Percentiles rank a stretch among this genome's conserved stretches.
Conservation (phyloP, 2,329 filamentous ascomycete genomes). For the Hirsutella minnesotensis region DNA sequence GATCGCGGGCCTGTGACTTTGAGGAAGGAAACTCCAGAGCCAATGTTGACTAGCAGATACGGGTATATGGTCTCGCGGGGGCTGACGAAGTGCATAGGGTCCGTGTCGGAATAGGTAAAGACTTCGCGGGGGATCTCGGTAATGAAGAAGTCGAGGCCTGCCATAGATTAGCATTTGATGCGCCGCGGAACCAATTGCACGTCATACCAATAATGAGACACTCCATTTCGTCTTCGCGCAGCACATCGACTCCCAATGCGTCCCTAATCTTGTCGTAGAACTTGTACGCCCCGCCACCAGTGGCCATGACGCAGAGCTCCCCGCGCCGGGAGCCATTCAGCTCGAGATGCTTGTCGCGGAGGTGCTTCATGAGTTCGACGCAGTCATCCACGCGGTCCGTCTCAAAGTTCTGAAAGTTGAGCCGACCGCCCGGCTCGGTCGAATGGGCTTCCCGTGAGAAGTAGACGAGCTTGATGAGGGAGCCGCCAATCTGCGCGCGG, state of each 20-base stretch:
- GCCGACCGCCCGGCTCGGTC: conserved; percentile 68
- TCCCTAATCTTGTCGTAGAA: conserved; percentile 87
- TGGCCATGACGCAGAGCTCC: conserved; percentile 86
- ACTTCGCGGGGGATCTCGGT: conserved; percentile 95
- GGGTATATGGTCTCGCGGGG: conserved; percentile 78
- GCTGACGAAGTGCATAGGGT: conserved; percentile 81
- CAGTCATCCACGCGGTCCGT: conserved; percentile 90
- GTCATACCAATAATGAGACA: conserved; percentile 79
- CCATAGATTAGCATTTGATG: not conserved
- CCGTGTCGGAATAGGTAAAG: conserved; percentile 85
- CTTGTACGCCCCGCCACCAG: conserved; percentile 90
- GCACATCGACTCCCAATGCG: conserved; percentile 73
- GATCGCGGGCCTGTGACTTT: conserved; percentile 85
- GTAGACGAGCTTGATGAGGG: conserved; percentile 91
- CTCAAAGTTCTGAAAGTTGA: conserved; percentile 95
- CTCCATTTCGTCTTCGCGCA: conserved; percentile 96
- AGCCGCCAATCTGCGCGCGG: conserved; percentile 72
- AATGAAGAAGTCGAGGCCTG: conserved; percentile 96
- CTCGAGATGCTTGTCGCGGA: conserved; percentile 70
- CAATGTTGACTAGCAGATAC: conserved; percentile 96
- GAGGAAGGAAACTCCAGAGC: conserved; percentile 91
- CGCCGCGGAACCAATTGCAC: not conserved
- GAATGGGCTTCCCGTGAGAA: conserved; percentile 81
- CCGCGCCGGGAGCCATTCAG: conserved; percentile 60
- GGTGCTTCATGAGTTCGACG: conserved; percentile 77